Conservation (phyloP, 1,139 yeast species). For the Debaryomyces psychrophilus region DNA sequence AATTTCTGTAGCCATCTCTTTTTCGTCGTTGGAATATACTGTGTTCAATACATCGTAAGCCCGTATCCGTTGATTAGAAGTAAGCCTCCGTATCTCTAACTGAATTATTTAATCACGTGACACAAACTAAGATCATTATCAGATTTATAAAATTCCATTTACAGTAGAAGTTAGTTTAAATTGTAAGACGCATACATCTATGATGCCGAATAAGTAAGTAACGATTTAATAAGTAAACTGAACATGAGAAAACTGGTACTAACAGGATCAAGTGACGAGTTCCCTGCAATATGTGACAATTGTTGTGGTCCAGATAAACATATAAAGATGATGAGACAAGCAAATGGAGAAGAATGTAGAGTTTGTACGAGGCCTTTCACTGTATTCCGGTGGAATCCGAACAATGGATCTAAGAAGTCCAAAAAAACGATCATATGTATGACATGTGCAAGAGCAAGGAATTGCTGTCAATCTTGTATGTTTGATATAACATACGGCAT, state of each 20-base stretch:
- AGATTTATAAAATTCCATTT: neutral
- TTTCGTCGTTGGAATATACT: too few relatives aligned
- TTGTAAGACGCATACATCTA: too few relatives aligned
- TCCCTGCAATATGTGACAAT: conserved; percentile 67
- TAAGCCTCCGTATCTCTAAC: neutral
- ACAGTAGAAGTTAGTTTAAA: neutral
- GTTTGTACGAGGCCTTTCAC: conserved; percentile 86
- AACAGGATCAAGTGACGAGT: conserved; percentile 25
- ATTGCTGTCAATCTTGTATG: conserved; percentile 89
- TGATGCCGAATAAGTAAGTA: neutral
- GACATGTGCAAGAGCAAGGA: conserved; percentile 76
- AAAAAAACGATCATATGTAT: conserved; percentile 66
- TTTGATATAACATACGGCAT: conserved; percentile 79
- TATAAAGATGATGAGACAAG: conserved; percentile 71
- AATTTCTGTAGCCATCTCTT: neutral
- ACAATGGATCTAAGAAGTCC: conserved; percentile 37
- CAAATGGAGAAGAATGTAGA: conserved; percentile 75
- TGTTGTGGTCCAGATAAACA: conserved; percentile 73
- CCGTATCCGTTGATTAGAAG: neutral
- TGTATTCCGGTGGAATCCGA: conserved; percentile 70
- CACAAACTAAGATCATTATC: neutral
- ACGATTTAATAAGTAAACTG: neutral
- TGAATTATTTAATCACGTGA: neutral
- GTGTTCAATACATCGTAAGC: too few relatives aligned
- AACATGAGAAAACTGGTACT: neutral